Conservation (phyloP, 768 basidiomycete species). For the Russula lepida region DNA sequence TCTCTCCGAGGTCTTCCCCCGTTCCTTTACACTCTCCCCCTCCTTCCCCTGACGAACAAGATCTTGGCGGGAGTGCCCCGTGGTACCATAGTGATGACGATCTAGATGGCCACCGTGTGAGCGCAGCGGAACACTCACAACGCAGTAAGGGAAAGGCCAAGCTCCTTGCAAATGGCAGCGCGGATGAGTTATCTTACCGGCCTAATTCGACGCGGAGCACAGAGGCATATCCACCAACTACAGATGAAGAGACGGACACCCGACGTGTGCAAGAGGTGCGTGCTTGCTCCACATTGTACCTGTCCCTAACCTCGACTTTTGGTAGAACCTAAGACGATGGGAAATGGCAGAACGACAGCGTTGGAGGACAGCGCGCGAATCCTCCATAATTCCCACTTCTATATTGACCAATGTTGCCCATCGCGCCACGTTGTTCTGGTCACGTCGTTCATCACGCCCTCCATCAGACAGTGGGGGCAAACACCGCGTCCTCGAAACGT, state of each 20-base stretch:
- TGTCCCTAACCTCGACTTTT: constrained; percentile 2
- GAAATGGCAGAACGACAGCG: constrained; percentile 69
- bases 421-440: constrained; percentile 52
- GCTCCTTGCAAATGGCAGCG: neutral
- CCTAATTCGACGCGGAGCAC: neutral
- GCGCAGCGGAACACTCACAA: neutral
- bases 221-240: constrained; percentile 54
- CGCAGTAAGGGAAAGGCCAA: constrained; percentile 17
- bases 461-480: constrained; percentile 33
- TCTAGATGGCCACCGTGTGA: constrained; percentile 1
- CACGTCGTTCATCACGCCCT: constrained; percentile 32
- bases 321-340: constrained; percentile 68
- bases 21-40: neutral
- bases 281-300: constrained; percentile 3
- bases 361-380: constrained; percentile 63
- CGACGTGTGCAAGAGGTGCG: constrained; percentile 64
- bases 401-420: constrained; percentile 51
- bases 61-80: constrained; percentile 11
- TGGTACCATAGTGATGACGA: constrained; percentile 6
- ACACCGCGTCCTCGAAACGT: constrained; percentile 40
- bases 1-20: constrained; percentile 1
- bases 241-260: constrained; percentile 59
- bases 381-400: constrained; percentile 33
- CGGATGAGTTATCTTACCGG: neutral
- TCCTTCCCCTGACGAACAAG: constrained; percentile 15